Percentiles rank a stretch among this genome's conserved stretches.
Evolutionary conservation across 1,139 yeast genomes (phyloP).

Genomic region (Pneumocystis murina): DNA sequence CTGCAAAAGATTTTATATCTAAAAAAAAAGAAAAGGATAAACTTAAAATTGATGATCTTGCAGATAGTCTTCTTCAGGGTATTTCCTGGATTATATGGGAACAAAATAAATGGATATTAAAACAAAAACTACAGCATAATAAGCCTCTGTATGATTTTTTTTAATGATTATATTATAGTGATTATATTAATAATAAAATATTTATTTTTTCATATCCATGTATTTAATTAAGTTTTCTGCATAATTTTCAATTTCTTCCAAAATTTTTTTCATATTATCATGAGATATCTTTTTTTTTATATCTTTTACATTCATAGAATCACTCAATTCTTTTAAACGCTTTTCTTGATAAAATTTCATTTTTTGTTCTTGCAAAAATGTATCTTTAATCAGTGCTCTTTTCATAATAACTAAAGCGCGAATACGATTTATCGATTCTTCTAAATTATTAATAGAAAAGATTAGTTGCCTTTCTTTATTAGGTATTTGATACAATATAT

Average conservation of each 20-base stretch:
- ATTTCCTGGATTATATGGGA: slow-evolving; percentile 8
- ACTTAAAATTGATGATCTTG: slow-evolving; percentile 5
- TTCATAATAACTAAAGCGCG: background rate
- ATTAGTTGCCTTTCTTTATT: background rate
- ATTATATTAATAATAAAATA: background rate
- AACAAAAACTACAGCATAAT: background rate
- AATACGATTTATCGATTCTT: background rate
- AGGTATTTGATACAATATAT: background rate
- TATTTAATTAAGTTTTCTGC: background rate
- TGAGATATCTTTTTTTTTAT: background rate
- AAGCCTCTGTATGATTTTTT: background rate
- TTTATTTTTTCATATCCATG: background rate
- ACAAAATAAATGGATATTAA: background rate
- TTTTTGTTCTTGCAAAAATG: background rate
- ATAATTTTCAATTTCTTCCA: background rate
- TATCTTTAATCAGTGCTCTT: background rate
- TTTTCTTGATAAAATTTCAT: background rate
- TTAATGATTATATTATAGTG: background rate
- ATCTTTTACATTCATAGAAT: background rate
- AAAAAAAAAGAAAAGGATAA: background rate
- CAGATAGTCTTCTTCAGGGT: slow-evolving; percentile 5
- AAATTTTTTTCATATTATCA: background rate
- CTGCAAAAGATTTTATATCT: background rate
- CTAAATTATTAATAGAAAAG: background rate
- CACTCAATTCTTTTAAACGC: background rate